phyloP scores from a whole-genome alignment of 2,329 filamentous ascomycete species.

The Xylariaceae sp. region DNA sequence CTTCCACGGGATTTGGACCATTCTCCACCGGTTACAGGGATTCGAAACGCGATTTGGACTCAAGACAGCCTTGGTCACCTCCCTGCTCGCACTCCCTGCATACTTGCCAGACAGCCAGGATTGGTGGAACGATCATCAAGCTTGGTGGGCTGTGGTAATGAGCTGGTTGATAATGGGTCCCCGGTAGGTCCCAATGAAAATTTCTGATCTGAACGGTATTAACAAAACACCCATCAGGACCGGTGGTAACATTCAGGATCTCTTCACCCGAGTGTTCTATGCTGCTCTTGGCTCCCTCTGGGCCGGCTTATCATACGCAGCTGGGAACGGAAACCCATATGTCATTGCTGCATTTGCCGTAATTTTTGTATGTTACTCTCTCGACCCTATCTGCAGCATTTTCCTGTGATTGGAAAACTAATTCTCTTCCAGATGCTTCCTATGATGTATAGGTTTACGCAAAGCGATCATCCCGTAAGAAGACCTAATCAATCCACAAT shows the following conservation, averaged over 20 bases:
- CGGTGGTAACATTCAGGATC: constrained; percentile 54
- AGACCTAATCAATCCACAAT: neutral
- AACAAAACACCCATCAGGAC: constrained; percentile 34
- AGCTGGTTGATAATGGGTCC: constrained; percentile 53
- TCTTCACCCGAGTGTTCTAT: constrained; percentile 46
- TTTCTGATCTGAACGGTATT: neutral
- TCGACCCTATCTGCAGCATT: neutral
- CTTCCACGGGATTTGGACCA: constrained; percentile 45
- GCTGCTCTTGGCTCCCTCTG: constrained; percentile 50
- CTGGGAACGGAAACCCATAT: constrained; percentile 48
- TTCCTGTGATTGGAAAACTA: neutral
- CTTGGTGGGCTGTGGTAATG: constrained; percentile 55
- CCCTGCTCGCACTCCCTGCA: constrained; percentile 48
- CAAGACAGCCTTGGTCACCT: constrained; percentile 49
- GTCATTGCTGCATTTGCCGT: constrained; percentile 51
- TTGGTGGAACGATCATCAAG: constrained; percentile 53
- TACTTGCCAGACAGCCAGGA: constrained; percentile 41
- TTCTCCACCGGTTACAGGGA: constrained; percentile 49
- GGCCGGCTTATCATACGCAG: constrained; percentile 48
- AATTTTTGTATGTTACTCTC: constrained; percentile 35
- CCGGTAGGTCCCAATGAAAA: constrained; percentile 29
- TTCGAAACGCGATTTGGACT: constrained; percentile 55
- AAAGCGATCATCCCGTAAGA: constrained; percentile 48
- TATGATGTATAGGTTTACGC: constrained; percentile 53
- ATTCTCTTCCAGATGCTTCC: constrained; percentile 43